Evolutionary conservation across 805 yeast species (phyloP), one percentile per base, ranked within the genome.

Genomic region (Vanderwaltozyma yarrowii): DNA sequence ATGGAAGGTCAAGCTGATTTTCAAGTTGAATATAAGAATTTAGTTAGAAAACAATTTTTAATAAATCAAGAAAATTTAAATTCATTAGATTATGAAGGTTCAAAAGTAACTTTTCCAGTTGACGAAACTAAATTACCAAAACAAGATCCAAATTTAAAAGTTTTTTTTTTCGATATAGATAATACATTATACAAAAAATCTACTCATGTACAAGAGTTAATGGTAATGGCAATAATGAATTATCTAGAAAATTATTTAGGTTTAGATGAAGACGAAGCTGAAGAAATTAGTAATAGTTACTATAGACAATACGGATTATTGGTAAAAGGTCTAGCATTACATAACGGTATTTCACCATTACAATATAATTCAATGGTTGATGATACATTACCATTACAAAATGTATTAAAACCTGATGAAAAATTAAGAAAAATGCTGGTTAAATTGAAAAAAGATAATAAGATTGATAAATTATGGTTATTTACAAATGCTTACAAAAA

Each of bases 401-500:
- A 71, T 35, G 75, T 85, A 12, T 67, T 89, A 39, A 59, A 64
- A 37, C 89, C 85, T 32, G 75, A 79, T 48, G 60, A 57, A 5
- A 54, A 62, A 30, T 61, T 79, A 40, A 66, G 86, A 42, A 56
- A 67, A 16, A 57, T 74, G 67, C 60, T 81, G 32, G 36, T 69
- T 8, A 45, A 60, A 3, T 44, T 81, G 34, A 60, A 47, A 42
- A 20, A 42, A 13, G 48, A 58, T 11, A 64, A 71, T 3, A 72
- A 78, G 44, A 74, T 79, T 41, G 78, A 77, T 48, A 69, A 78
- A 51, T 65, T 88, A 45, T 88, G 97, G 97, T 69, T 89, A 31
- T 80, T 85, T 52, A 88, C 97, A 5, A 88, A 88, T 57, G 96
- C 97, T 2, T 88, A 87, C 64, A 78, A 78, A 53, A 85, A 76